Conservation (phyloP, 768 basidiomycete genomes). For the Amanita rimosa region DNA sequence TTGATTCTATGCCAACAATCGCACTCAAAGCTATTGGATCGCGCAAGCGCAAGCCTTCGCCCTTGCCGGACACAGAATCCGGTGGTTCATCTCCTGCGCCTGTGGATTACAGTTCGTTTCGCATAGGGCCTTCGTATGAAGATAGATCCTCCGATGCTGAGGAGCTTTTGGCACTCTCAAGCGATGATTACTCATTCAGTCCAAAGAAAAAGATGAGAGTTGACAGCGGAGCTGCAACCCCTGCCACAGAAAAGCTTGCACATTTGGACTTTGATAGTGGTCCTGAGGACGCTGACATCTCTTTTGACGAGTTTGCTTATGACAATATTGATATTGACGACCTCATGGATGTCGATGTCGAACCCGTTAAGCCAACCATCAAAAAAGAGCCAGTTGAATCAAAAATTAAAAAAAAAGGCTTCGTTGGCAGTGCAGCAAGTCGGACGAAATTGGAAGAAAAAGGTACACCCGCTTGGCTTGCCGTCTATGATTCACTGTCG, state of each 20-base stretch:
- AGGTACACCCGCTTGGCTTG: conserved; percentile 52
- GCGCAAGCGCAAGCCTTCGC: conserved; percentile 63
- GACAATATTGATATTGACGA: conserved; percentile 53
- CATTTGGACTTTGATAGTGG: conserved; percentile 47
- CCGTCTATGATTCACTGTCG: conserved; percentile 61
- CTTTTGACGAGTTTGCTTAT: conserved; percentile 26
- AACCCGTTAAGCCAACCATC: conserved; percentile 20
- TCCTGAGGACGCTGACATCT: conserved; percentile 30
- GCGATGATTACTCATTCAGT: conserved; percentile 54
- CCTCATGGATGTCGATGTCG: conserved; percentile 49
- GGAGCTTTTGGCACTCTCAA: conserved; percentile 26
- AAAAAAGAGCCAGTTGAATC: conserved; percentile 20
- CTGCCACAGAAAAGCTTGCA: conserved; percentile 46
- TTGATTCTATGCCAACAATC: conserved; percentile 40
- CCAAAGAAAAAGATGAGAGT: conserved; percentile 56
- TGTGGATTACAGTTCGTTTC: conserved; percentile 19
- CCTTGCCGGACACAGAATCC: conserved; percentile 26
- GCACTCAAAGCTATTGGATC: conserved; percentile 19
- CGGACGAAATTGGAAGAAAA: conserved; percentile 34
- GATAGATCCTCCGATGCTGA: conserved; percentile 40
- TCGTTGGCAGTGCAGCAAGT: conserved; percentile 6
- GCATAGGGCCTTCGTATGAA: conserved; percentile 19
- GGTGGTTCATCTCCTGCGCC: conserved; percentile 24
- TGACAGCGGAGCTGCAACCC: conserved; percentile 34
- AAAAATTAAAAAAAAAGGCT: conserved; percentile 14